Conservation (phyloP, 2,329 filamentous ascomycete genomes). For the Lasiodiplodia gonubiensis region DNA sequence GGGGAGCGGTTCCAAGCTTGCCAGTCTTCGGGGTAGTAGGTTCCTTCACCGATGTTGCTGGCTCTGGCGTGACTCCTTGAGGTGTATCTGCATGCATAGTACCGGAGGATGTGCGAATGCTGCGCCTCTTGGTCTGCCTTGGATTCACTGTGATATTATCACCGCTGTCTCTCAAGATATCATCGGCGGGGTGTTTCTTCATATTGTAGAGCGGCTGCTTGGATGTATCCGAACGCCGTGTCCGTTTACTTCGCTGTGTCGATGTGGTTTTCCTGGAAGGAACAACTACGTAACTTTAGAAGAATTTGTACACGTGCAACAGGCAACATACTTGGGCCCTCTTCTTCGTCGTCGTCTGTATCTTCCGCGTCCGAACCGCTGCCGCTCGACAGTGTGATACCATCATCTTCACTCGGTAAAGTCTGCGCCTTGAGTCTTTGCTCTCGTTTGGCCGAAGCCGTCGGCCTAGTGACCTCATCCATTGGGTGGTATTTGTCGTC, state of each 20-base stretch:
- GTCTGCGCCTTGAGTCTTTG: neutral
- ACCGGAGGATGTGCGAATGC: neutral
- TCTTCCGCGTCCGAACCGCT: neutral
- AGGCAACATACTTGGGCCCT: neutral
- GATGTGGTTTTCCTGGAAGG: neutral
- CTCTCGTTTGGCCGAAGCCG: neutral
- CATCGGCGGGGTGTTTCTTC: neutral
- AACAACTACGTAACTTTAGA: neutral
- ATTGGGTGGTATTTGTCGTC: slow-evolving; percentile 5
- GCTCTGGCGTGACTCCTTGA: neutral
- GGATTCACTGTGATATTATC: neutral
- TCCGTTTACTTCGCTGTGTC: neutral
- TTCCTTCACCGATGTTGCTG: neutral
- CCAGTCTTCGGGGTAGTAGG: neutral
- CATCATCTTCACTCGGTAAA: neutral
- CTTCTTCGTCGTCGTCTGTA: neutral
- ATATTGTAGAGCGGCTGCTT: neutral
- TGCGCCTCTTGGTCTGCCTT: neutral
- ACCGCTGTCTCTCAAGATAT: neutral
- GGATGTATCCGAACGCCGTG: neutral
- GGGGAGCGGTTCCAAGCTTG: neutral
- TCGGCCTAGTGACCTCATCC: neutral
- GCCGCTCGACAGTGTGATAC: neutral
- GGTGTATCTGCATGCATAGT: neutral
- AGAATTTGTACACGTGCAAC: neutral